These are phyloP conservation scores for Hypomyces rosellus DNA, from an alignment of 2,329 filamentous ascomycete species.

Conservation along the genomic window DNA sequence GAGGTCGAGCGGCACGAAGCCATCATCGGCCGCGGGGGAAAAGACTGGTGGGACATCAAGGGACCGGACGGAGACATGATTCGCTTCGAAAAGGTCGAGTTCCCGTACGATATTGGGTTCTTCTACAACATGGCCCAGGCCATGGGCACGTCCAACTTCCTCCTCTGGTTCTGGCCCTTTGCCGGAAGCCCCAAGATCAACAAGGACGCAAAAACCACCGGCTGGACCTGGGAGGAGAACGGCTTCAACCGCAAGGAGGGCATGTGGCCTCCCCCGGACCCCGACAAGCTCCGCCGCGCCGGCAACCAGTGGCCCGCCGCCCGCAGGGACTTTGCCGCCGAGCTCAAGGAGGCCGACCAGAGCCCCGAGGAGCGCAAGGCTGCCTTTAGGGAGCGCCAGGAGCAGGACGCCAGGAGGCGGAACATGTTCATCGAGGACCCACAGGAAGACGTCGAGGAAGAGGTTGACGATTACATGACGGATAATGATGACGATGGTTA, in stretches of 20 bases:
- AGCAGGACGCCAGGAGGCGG: slow-evolving; percentile 37
- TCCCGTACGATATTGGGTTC: slow-evolving; percentile 75
- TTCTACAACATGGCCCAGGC: slow-evolving; percentile 67
- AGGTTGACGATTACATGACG: slow-evolving; percentile 55
- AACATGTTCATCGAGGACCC: slow-evolving; percentile 41
- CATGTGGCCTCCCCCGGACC: slow-evolving; percentile 59
- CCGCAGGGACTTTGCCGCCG: slow-evolving; percentile 28
- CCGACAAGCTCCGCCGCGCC: slow-evolving; percentile 49
- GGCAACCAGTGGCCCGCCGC: slow-evolving; percentile 33
- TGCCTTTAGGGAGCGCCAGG: slow-evolving; percentile 45
- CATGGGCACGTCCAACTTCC: slow-evolving; percentile 62
- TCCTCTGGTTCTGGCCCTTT: slow-evolving; percentile 66
- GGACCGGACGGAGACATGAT: slow-evolving; percentile 34
- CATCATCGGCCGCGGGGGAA: slow-evolving; percentile 42
- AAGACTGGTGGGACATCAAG: slow-evolving; percentile 38
- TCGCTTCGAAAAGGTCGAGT: slow-evolving; percentile 60
- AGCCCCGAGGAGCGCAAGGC: slow-evolving; percentile 40
- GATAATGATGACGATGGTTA: slow-evolving; percentile 35
- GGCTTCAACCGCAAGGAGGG: slow-evolving; percentile 61
- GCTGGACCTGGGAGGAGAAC: slow-evolving; percentile 66
- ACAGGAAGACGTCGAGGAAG: slow-evolving; percentile 52
- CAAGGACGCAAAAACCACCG: slow-evolving; percentile 32
- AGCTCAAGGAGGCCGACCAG: slow-evolving; percentile 28
- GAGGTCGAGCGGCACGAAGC: slow-evolving; percentile 60
- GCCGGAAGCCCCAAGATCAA: slow-evolving; percentile 43